Percentiles rank a stretch among this genome's conserved stretches.
Conservation (phyloP, 1,139 yeast species). For the Ogataea hybrid region DNA sequence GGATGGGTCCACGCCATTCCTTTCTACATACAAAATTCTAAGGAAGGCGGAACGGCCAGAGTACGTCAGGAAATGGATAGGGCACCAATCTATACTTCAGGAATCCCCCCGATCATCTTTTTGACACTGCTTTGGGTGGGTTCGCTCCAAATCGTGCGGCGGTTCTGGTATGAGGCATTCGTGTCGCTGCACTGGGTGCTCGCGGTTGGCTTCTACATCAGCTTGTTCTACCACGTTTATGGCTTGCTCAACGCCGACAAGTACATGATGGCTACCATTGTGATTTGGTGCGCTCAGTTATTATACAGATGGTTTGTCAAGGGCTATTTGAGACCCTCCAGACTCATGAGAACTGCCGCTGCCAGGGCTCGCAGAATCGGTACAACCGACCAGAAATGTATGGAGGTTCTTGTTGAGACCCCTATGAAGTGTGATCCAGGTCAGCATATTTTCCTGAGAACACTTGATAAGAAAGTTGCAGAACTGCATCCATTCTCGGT, state of each 20-base stretch:
- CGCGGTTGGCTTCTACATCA: conserved; percentile 53
- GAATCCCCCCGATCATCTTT: conserved; percentile 45
- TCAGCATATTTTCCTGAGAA: conserved; percentile 54
- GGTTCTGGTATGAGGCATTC: conserved; percentile 49
- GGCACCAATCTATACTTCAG: conserved; percentile 29
- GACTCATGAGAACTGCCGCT: conserved; percentile 33
- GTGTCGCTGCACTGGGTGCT: conserved; percentile 58
- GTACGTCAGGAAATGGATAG: conserved; percentile 16
- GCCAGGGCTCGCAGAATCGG: conserved; percentile 30
- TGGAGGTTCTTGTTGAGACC: conserved; percentile 43
- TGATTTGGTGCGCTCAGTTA: conserved; percentile 53
- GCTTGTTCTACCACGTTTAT: conserved; percentile 51
- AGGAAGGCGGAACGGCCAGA: conserved; percentile 47
- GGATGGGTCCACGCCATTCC: conserved; percentile 55
- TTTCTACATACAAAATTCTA: conserved; percentile 44
- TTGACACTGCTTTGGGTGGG: conserved; percentile 46
- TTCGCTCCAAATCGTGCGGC: conserved; percentile 46
- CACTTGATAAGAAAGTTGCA: conserved; percentile 38
- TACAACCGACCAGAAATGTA: conserved; percentile 21
- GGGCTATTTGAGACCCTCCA: conserved; percentile 49
- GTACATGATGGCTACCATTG: conserved; percentile 57
- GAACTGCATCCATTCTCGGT: conserved; percentile 60
- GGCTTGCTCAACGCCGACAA: conserved; percentile 40
- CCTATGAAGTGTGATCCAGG: conserved; percentile 54
- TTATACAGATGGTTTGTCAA: conserved; percentile 51